Evolutionary conservation across 2,329 filamentous ascomycete genomes (phyloP).

Genomic region (Xylaria hypoxylon): DNA sequence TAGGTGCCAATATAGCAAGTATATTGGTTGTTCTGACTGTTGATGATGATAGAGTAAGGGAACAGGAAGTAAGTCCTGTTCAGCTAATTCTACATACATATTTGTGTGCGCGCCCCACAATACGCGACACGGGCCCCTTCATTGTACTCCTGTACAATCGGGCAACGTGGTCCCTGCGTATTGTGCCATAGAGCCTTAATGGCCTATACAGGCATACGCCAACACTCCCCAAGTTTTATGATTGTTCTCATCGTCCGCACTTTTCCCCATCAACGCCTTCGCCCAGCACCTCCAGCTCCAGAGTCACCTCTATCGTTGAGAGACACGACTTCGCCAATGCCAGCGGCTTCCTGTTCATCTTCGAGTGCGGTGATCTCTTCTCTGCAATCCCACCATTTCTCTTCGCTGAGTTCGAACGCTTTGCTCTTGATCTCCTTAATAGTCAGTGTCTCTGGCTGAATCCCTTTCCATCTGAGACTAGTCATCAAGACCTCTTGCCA

Average conservation of each 20-base stretch:
- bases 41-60: no score
- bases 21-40: no score
- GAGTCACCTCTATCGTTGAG: conserved; percentile 77
- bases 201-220: no score
- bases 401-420: conserved; percentile 90
- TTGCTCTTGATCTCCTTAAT: conserved; percentile 93
- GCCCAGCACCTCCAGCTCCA: conserved; percentile 60
- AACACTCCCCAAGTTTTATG: neutral
- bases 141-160: no score
- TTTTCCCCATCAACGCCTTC: conserved; percentile 45
- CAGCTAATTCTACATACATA: no score
- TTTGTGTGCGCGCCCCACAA: no score
- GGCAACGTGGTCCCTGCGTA: no score
- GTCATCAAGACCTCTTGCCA: conserved; percentile 92
- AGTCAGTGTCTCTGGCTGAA: conserved; percentile 74
- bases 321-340: conserved; percentile 94
- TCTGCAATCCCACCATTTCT: conserved; percentile 98
- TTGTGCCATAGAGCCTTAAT: no score
- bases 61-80: no score
- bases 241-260: neutral
- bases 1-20: no score
- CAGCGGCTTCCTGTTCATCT: conserved; percentile 94
- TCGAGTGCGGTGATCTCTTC: conserved; percentile 93
- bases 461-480: conserved; percentile 74
- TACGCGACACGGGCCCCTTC: no score